Evolutionary conservation across 768 basidiomycete species (phyloP).

Genomic region (Boletus fagicola): DNA sequence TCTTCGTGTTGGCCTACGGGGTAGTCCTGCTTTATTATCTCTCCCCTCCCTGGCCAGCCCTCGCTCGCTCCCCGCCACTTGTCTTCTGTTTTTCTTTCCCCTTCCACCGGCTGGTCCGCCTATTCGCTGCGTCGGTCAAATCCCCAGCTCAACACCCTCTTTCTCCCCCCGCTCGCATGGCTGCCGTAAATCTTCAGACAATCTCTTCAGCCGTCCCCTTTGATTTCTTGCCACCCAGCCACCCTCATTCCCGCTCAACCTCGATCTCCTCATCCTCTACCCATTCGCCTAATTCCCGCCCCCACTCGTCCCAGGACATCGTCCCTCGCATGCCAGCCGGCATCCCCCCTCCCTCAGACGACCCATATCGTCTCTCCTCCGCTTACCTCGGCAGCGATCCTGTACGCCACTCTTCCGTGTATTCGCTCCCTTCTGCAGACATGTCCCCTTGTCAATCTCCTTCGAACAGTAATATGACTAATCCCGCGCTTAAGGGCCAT

Average conservation of each 20-base stretch:
- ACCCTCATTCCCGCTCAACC: conserved; percentile 71
- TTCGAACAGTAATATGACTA: conserved; percentile 72
- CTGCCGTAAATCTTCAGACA: conserved; percentile 73
- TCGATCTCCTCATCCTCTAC: conserved; percentile 77
- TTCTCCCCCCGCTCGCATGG: conserved; percentile 46
- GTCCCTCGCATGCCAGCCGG: conserved; percentile 51
- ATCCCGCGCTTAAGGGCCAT: conserved; percentile 75
- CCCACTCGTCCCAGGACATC: conserved; percentile 73
- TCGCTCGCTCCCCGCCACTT: not conserved
- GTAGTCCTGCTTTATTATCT: conserved; percentile 19
- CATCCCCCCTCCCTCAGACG: conserved; percentile 56
- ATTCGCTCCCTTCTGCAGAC: conserved; percentile 41
- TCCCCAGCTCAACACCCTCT: conserved; percentile 39
- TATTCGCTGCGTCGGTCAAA: conserved; percentile 30
- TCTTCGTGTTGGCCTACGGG: conserved; percentile 27
- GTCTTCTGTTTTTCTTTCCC: not conserved
- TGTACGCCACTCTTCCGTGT: conserved; percentile 45
- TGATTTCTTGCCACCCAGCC: conserved; percentile 64
- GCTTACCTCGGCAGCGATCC: conserved; percentile 46
- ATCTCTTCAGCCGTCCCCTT: conserved; percentile 65
- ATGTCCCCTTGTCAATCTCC: conserved; percentile 59
- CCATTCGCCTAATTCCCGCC: conserved; percentile 69
- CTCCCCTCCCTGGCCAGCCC: not conserved
- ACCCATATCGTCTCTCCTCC: conserved; percentile 70
- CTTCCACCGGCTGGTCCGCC: conserved; percentile 58